Evolutionary conservation across 225 moss, liverwort and hornwort genomes (phyloP).

Genomic region (Ulota crispa): DNA sequence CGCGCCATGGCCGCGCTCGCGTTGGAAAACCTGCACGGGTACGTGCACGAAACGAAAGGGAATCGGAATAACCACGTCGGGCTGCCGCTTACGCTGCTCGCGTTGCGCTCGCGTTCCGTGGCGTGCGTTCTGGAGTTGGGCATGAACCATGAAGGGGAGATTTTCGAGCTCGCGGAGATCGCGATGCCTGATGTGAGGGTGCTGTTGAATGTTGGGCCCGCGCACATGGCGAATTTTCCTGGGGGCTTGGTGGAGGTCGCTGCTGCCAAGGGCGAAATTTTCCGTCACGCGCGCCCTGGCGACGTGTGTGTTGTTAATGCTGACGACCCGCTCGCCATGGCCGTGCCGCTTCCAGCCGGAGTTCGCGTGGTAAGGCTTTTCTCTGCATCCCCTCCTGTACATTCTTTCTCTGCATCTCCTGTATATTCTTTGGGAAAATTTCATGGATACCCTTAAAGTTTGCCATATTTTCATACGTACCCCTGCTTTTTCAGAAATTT

Average conservation of each 20-base stretch:
- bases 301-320: conserved; percentile 87
- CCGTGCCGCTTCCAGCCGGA: conserved; percentile 55
- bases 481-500: too few relatives aligned
- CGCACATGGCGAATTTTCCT: conserved; percentile 71
- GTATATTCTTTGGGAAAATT: not conserved
- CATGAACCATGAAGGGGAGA: conserved; percentile 72
- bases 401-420: not conserved
- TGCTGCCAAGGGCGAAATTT: conserved; percentile 77
- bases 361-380: conserved; percentile 61
- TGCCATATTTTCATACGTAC: too few relatives aligned
- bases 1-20: conserved; percentile 81
- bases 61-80: conserved; percentile 85
- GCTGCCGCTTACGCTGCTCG: conserved; percentile 75
- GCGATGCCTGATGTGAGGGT: conserved; percentile 72
- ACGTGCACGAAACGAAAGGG: conserved; percentile 61
- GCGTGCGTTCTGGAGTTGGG: conserved; percentile 80
- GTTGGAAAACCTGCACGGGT: conserved; percentile 56
- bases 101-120: conserved; percentile 45
- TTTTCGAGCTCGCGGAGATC: conserved; percentile 58
- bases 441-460: too few relatives aligned
- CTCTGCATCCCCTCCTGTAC: too few relatives aligned
- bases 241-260: conserved; percentile 68
- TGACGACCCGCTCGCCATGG: conserved; percentile 79
- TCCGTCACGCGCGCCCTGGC: conserved; percentile 59
- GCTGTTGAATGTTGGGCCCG: conserved; percentile 71